Base-by-base conservation (phyloP, 495 filamentous ascomycete genomes). In the Chaetomium fimeti region DNA sequence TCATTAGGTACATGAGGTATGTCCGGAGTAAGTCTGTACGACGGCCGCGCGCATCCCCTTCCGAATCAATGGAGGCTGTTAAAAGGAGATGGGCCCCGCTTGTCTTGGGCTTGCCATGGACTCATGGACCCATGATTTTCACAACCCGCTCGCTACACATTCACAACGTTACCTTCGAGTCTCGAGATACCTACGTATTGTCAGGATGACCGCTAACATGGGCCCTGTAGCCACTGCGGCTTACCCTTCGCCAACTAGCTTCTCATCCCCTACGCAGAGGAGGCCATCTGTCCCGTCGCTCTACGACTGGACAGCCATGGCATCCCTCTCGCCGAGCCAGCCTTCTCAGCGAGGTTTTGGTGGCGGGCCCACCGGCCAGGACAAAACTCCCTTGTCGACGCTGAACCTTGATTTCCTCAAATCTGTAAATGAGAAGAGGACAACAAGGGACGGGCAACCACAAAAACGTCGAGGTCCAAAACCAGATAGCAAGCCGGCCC, bases 381-480 rank as follows among this genome's bases (percentile, higher is more conserved):
- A 82, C 64, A 86, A 82, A 65, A 81, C 79, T 51, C 82, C 83
- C 16, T 73, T 87, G 45, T 80, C 74, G 13, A 75, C 80, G 22
- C 72, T 84, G 47, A 86, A 82, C 65, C 75, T 88, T 61, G 77
- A 76, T 43, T 85, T 88, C 60, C 77, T 88, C 51, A 87, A 86
- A 71, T 77, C 70, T 43, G 70, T 89, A 29, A 83, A 79, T n/a
- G 83, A 88, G 57, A 87, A 87, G 77, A 87, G 82, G 70, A 82
- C 78, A 42, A 82, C 78, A 47, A 57, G 57, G 66, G 93, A 95
- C 83, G 93, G 93, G 18, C 87, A 94, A 68, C 81, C 89, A 25
- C 87, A 91, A 5, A 98, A 98, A 77, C 85, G 90, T 62, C 85
- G 94, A 70, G 94, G 94, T 3, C 94, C 94, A 0, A 98, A 98